Base-by-base conservation (phyloP, 805 yeast genomes). In the Spathaspora sp. region DNA sequence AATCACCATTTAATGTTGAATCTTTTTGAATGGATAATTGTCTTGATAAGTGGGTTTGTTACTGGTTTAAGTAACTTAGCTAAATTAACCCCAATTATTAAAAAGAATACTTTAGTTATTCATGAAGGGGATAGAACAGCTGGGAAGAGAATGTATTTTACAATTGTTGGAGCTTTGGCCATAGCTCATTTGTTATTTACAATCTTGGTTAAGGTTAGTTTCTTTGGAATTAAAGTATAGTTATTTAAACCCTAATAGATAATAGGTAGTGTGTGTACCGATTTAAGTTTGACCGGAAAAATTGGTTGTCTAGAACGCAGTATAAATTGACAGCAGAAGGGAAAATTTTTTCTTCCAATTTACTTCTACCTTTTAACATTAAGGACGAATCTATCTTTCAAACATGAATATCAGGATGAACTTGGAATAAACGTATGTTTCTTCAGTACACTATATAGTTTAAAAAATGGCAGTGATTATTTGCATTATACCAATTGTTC, bases 1-100 rank as follows among this genome's bases (percentile, higher is more conserved):
- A 63, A 57, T 4, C 69, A 66, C 46, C 70, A 64, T 52, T 62
- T 70, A 2, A 57, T 77, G 3, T 63, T 80, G 48, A 78, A 82
- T 43, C 59, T 78, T 2, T 69, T 87, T 29, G 84, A 87, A 64
- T 86, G 92, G 91, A 53, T 73, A 2, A 70, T 86, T 50, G 85
- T 86, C 5, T 67, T 75, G 0, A 49, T 79, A 3, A 92, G 92
- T 32, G 87, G 84, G 12, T 62, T 74, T 1, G 60, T 87, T 2
- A 82, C 90, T 46, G 87, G 89, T 5, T 67, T 78, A 31, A 74
- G 81, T 61, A 84, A 79, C 52, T 61, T 69, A 46, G 66, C 69
- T 52, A 86, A 77, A 67, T 62, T 70, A 70, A 77, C 62, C 17
- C 76, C 77, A 9, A 60, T 67, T 3, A 53, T 73, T 4, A 55